Base-by-base conservation (phyloP, 1,284 basidiomycete species). In the Malassezia slooffiae region DNA sequence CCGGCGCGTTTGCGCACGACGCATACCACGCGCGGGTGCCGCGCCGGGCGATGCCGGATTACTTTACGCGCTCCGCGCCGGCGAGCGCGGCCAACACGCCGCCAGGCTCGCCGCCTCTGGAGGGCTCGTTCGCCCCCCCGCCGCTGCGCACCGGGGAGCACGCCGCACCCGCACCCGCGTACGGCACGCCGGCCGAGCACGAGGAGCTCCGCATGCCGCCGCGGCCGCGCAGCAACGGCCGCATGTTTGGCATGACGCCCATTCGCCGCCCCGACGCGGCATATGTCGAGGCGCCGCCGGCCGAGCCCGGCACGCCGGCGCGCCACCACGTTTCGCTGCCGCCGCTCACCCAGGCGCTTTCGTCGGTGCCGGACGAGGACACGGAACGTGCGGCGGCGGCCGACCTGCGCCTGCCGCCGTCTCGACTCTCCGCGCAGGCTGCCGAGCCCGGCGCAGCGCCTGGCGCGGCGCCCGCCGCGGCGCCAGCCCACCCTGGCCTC, bases 31-130 rank as follows among this genome's bases (percentile, higher is more conserved):
- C n/a, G n/a, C n/a, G n/a, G n/a, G n/a, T n/a, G n/a, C n/a, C 24
- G 7, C 24, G 24, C 24, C 8, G 24, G 7, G 8, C 12, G 8
- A 26, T 26, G 8, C 8, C 24, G 24, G 24, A 7, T 26, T 26
- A 7, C 8, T 15, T 30, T n/a, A 29, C 41, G 12, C 50, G 40
- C 27, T 52, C 50, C n/a, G 50, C 50, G 16, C 50, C 50, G 9
- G 24, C 46, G 17, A 48, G 45, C 21, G 45, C 41, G 2, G 50
- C 50, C n/a, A 52, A 38, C 26, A 38, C 50, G 12, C 50, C 50
- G 22, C 50, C 50, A 3, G 50, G 38, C 16, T 52, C 50, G 27
- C 50, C 50, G n/a, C 34, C 46, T 0, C 16, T 23, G 36, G 23
- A 16, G 16, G 12, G 19, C 5, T 15, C 9, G 6, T 30, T 15